Evolutionary conservation across 2,329 filamentous ascomycete genomes (phyloP).

Genomic region (Thielaviopsis euricoi): DNA sequence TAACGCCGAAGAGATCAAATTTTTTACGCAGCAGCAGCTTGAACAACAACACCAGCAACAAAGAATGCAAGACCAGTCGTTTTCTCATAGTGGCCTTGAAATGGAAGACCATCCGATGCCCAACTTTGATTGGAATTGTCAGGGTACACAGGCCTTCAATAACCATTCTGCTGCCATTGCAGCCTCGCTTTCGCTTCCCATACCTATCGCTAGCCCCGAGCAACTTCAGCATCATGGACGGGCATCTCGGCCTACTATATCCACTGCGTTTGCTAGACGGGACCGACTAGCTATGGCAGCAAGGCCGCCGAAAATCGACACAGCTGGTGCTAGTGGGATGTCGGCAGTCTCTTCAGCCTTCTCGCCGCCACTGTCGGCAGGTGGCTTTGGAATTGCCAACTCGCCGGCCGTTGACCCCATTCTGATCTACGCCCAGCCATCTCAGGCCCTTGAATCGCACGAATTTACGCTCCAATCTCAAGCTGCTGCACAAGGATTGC

Average conservation of each 20-base stretch:
- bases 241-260: background rate
- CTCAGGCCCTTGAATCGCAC: slow-evolving; percentile 27
- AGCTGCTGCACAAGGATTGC: background rate
- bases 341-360: slow-evolving; percentile 26
- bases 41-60: slow-evolving; percentile 15
- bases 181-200: slow-evolving; percentile 4
- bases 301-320: background rate
- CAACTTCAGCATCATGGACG: slow-evolving; percentile 13
- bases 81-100: background rate
- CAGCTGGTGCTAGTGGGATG: background rate
- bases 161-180: slow-evolving; percentile 6
- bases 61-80: slow-evolving; percentile 10
- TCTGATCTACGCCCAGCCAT: slow-evolving; percentile 36
- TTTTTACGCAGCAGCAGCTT: slow-evolving; percentile 23
- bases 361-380: slow-evolving; percentile 19
- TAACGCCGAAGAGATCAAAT: slow-evolving; percentile 23
- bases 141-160: slow-evolving; percentile 9
- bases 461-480: background rate
- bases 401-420: slow-evolving; percentile 38
- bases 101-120: background rate
- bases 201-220: slow-evolving; percentile 8
- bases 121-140: slow-evolving; percentile 2
- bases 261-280: background rate
- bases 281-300: slow-evolving; percentile 8
- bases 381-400: slow-evolving; percentile 1